A percentile compares a stretch with the other conserved stretches of the same genome.
phyloP scores from a whole-genome alignment of 768 basidiomycete genomes.

The Suillus discolor region DNA sequence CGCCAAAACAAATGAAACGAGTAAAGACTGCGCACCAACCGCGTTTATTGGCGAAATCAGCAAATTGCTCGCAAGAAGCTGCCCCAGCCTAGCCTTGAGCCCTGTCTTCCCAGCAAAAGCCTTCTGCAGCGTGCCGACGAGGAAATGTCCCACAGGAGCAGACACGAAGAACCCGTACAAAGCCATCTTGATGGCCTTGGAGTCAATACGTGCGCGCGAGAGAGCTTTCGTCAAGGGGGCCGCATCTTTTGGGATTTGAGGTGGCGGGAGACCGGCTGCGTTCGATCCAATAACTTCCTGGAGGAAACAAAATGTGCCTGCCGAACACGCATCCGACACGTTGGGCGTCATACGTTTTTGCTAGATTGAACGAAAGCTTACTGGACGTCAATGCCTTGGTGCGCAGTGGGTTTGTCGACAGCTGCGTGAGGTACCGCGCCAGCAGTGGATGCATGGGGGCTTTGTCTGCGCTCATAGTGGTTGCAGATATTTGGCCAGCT shows the following conservation, averaged over 20 bases:
- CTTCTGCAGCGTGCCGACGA: conserved; percentile 73
- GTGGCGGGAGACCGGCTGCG: conserved; percentile 61
- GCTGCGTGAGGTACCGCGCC: conserved; percentile 68
- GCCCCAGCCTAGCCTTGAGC: conserved; percentile 61
- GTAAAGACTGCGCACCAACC: conserved; percentile 45
- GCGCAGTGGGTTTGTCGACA: conserved; percentile 68
- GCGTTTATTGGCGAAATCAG: conserved; percentile 78
- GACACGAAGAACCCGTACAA: conserved; percentile 83
- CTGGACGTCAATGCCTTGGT: conserved; percentile 83
- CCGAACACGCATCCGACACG: neutral
- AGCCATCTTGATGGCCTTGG: conserved; percentile 82
- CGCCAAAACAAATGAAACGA: neutral
- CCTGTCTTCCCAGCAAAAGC: conserved; percentile 76
- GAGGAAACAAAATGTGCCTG: conserved; percentile 61
- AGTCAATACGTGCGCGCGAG: conserved; percentile 59
- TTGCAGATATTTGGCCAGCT: conserved; percentile 23
- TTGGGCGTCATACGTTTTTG: conserved; percentile 4
- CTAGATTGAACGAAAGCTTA: conserved; percentile 25
- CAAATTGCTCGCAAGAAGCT: conserved; percentile 77
- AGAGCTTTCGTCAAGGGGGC: conserved; percentile 54
- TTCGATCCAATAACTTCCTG: conserved; percentile 84
- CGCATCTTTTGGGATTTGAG: conserved; percentile 52
- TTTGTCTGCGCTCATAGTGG: conserved; percentile 42
- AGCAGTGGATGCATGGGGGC: conserved; percentile 49
- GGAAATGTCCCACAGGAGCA: conserved; percentile 77